phyloP scores from a whole-genome alignment of 169 alveolate species.

The Plasmodium gallinaceum region DNA sequence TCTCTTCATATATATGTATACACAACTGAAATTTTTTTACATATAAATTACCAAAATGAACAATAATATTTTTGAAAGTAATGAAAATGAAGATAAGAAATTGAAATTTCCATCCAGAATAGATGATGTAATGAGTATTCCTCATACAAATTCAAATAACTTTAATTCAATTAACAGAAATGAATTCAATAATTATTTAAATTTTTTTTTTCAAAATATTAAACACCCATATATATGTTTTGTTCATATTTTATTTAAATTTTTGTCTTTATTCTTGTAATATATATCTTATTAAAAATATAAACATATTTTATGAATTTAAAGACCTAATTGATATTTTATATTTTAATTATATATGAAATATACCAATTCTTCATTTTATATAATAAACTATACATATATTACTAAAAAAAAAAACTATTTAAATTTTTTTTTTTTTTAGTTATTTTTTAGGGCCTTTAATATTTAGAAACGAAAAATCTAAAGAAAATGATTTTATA shows the following conservation, averaged over 20 bases:
- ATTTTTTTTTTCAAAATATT: constrained; percentile 18
- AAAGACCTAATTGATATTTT: neutral
- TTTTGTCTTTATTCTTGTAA: constrained; percentile 46
- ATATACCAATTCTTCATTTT: neutral
- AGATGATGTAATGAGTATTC: constrained; percentile 17
- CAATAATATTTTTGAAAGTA: constrained; percentile 6
- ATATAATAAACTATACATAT: constrained; percentile 1
- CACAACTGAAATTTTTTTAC: no score
- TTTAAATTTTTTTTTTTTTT: constrained; percentile 13
- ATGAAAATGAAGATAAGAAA: neutral
- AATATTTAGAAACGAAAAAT: constrained; percentile 50
- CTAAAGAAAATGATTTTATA: constrained; percentile 71
- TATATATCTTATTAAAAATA: neutral
- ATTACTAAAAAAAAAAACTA: neutral
- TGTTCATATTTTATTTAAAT: constrained; percentile 50
- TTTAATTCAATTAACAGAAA: constrained; percentile 9
- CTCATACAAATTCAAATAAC: constrained; percentile 13
- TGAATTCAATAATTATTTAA: constrained; percentile 17
- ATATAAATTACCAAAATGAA: constrained; percentile 23
- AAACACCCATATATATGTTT: constrained; percentile 73
- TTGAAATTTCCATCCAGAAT: neutral
- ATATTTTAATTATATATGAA: no score
- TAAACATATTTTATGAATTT: neutral
- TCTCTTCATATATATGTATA: no score
- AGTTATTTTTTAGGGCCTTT: constrained; percentile 72